Conservation (phyloP, 2,329 filamentous ascomycete species). For the Huntiella decipiens region DNA sequence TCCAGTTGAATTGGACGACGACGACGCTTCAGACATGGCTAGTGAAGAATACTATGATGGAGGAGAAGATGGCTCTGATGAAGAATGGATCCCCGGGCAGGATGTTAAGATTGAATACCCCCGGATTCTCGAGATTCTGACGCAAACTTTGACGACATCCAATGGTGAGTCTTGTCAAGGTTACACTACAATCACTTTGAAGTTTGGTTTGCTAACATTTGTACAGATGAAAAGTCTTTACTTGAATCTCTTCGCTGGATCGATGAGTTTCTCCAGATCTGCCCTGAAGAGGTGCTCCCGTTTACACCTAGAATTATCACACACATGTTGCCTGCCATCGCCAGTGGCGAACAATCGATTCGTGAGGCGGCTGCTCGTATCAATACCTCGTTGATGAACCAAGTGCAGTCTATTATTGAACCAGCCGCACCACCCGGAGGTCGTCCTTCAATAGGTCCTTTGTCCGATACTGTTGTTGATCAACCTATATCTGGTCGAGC, state of each 20-base stretch:
- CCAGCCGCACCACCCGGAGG: conserved; percentile 22
- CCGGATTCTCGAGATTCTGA: conserved; percentile 78
- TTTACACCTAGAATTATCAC: conserved; percentile 87
- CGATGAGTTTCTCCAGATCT: conserved; percentile 90
- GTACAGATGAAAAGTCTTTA: conserved; percentile 69
- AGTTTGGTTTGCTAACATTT: neutral
- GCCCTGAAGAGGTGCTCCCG: conserved; percentile 83
- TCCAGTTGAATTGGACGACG: conserved; percentile 37
- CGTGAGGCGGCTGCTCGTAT: conserved; percentile 75
- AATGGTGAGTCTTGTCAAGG: conserved; percentile 33
- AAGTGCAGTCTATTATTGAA: conserved; percentile 78
- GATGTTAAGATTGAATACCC: conserved; percentile 90
- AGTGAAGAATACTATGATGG: conserved; percentile 38
- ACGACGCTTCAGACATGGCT: conserved; percentile 36
- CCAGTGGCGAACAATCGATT: conserved; percentile 76
- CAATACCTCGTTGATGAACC: conserved; percentile 80
- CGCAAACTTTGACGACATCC: conserved; percentile 70
- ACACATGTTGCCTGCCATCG: conserved; percentile 83
- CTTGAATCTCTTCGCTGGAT: conserved; percentile 88
- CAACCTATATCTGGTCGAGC: conserved; percentile 1
- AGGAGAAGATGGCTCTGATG: conserved; percentile 46
- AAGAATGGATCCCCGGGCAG: conserved; percentile 93
- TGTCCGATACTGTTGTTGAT: neutral
- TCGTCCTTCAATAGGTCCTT: neutral
- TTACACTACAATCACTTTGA: neutral